phyloP scores from a whole-genome alignment of 192 early-diverging fungal species.

The Physocladia obscura region DNA sequence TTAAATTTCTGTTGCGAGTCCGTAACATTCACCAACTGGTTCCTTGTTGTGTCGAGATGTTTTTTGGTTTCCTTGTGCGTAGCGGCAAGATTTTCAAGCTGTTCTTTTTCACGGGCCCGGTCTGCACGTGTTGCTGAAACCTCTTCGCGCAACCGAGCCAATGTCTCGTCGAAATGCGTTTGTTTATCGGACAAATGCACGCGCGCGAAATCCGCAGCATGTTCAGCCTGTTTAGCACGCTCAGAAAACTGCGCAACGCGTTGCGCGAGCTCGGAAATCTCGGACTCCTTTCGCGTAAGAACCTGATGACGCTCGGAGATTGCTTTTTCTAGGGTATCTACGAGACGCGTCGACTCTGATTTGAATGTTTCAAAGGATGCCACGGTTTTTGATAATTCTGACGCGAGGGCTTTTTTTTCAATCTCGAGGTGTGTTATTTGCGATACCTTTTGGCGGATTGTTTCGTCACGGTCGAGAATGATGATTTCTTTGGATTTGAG shows the following conservation, averaged over 20 bases:
- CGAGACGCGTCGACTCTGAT: constrained; percentile 12
- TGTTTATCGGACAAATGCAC: constrained; percentile 1
- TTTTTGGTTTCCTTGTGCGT: constrained; percentile 21
- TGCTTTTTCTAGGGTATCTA: constrained; percentile 29
- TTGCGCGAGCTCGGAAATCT: constrained; percentile 35
- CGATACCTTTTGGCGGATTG: constrained; percentile 13
- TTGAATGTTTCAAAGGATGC: constrained; percentile 17
- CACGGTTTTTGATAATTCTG: constrained; percentile 16
- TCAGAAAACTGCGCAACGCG: constrained; percentile 27
- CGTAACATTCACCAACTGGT: constrained; percentile 6
- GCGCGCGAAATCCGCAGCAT: constrained; percentile 7
- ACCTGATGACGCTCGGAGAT: constrained; percentile 39
- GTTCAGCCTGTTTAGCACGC: not conserved
- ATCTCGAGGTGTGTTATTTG: constrained; percentile 26
- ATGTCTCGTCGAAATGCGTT: constrained; percentile 22
- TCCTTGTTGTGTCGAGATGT: constrained; percentile 23
- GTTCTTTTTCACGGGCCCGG: constrained; percentile 22
- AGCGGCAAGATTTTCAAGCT: constrained; percentile 8
- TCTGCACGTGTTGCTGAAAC: constrained; percentile 24
- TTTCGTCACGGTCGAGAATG: constrained; percentile 14
- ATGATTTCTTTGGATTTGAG: constrained; percentile 8
- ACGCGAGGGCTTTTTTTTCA: constrained; percentile 3
- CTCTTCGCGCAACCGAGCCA: constrained; percentile 28
- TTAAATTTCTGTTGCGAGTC: constrained; percentile 25
- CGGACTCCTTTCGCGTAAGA: constrained; percentile 34